Conservation (phyloP, 176 grass and related monocot species). For the Triticum turgidum region DNA sequence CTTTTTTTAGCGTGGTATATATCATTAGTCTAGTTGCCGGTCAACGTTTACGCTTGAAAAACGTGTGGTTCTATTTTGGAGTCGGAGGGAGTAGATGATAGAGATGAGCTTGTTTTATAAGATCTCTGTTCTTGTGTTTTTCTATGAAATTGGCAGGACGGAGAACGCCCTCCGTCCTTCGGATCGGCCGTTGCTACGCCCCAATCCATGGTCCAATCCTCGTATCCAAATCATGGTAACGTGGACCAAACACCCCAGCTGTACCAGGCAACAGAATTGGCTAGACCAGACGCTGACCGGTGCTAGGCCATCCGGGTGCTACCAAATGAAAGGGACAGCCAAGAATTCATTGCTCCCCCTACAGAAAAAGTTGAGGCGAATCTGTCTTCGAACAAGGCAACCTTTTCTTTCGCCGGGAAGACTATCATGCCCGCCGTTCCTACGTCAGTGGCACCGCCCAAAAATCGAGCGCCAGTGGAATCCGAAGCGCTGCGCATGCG, state of each 20-base stretch:
- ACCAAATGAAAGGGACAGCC: not conserved
- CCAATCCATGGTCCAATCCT: not conserved
- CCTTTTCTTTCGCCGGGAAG: slow-evolving; percentile 13
- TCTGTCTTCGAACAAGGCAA: not conserved
- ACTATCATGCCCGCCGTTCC: not conserved
- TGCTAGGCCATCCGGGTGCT: not conserved
- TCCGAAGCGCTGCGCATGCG: slow-evolving; percentile 15
- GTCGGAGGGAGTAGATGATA: too few relatives aligned
- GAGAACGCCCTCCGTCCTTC: not conserved
- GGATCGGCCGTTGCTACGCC: not conserved
- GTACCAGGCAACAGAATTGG: not conserved
- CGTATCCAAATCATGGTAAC: not conserved
- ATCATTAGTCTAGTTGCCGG: too few relatives aligned
- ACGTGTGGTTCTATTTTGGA: too few relatives aligned
- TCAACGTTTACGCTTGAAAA: too few relatives aligned
- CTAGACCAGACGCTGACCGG: slow-evolving; percentile 16
- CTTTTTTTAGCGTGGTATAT: too few relatives aligned
- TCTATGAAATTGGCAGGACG: too few relatives aligned
- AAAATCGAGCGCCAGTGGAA: slow-evolving; percentile 10
- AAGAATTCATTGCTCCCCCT: slow-evolving; percentile 4
- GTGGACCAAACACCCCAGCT: not conserved
- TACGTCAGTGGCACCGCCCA: slow-evolving; percentile 28
- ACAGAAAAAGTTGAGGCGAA: not conserved
- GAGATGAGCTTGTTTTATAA: too few relatives aligned
- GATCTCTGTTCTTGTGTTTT: too few relatives aligned